Base-by-base conservation (phyloP, 2,329 filamentous ascomycete genomes). In the Venturia carpophila region DNA sequence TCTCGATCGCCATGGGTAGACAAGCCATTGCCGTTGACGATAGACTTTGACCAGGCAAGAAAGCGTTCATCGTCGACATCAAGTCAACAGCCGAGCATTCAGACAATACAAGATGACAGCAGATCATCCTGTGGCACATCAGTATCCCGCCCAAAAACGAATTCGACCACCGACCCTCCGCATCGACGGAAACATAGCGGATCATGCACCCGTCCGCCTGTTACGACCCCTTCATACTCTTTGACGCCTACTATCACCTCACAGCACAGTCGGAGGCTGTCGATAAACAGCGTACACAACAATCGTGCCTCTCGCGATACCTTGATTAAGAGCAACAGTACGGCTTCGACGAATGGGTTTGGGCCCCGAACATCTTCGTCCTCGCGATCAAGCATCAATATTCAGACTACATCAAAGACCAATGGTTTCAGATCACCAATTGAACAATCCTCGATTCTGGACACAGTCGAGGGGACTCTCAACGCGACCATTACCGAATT, bases 401-500 rank as follows among this genome's bases (percentile, higher is more conserved):
- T 30, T 24, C 62, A 47, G 45, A 63, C 4, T 21, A 63, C 61
- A 45, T 10, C 41, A 19, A 45, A 37, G 61, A 19, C 24, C 39
- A 63, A 34, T 17, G 52, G 52, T n/a, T 34, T 58, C 5, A 58
- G 19, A 21, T 58, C 52, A 21, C 52, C 52, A 15, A 37, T 37
- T 19, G 52, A 58, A 24, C 30, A 34, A 15, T 9, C n/a, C 0
- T 21, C n/a, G 7, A 3, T 39, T 43, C 42, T 66, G 21, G 64
- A 66, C 39, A 56, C 62, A 47, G 64, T 66, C 7, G 64, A 63
- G 37, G 64, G 64, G 7, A 64, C 64, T n/a, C 43, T 66, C 21
- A 66, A 43, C 60, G 64, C 64, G 21, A 66, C 64, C 30, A 66
- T 66, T 19, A 55, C 55, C 10, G 60, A 66, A 34, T 27, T 66